Evolutionary conservation across 495 filamentous ascomycete genomes (phyloP), one percentile per base, ranked within the genome.

Genomic region (Antarctomyces pellizariae): DNA sequence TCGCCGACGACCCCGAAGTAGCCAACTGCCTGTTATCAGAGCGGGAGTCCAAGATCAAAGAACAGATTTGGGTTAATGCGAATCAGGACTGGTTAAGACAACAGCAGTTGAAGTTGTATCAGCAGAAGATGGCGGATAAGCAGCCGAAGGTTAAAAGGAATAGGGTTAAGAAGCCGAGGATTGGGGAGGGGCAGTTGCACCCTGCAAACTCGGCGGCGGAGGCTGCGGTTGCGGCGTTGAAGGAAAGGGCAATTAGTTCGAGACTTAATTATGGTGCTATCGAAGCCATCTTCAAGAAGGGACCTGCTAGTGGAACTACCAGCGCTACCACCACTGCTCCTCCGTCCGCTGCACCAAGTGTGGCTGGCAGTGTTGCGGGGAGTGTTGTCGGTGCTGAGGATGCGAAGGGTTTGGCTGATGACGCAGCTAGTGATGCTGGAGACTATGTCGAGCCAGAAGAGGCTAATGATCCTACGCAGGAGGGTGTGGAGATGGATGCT

Each of bases 11-110:
- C 35, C 74, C 74, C 0, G 86, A 97, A 46, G 75, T 95, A 13
- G 43, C 51, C 28, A 65, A 71, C 35, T 90, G 79, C 47, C 44
- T 74, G 21, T 61, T 93, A n/a, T 53, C 55, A 0, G 56, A 64
- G 4, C 54, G 54, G 2, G 84, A 95, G 47, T 55, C 67, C 2
- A 57, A 58, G 3, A 56, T 82, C 35, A 92, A 91, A 42, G 79
- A 90, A 45, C 56, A 59, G 23, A 76, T 95, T 28, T 97, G 86
- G 86, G 62, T 80, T n/a, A 75, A 82, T 33, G 67, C 77, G 36
- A 93, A 95, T 48, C 74, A 78, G 39, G 76, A 84, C 28, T 97
- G 76, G 50, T 56, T 97, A 19, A 73, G 83, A 3, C 59, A 65
- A 13, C 64, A 82, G 45, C 77, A 91, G 44, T 64, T 69, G 25